A percentile compares a stretch with the other conserved stretches of the same genome.
Evolutionary conservation across 2,329 filamentous ascomycete species (phyloP).

Genomic region (Diplocarpon rosae): DNA sequence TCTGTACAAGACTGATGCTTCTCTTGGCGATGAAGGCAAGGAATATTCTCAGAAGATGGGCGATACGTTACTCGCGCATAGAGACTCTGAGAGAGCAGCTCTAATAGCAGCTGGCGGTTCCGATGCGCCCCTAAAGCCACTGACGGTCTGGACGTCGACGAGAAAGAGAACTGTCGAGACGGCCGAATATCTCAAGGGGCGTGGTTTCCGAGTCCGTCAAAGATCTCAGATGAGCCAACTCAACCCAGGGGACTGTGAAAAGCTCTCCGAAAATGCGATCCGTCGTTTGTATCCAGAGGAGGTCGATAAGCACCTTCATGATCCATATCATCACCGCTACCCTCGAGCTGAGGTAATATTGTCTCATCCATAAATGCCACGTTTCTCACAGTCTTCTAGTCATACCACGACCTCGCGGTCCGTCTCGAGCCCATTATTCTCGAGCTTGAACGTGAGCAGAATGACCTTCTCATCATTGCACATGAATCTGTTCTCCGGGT

Average conservation of each 20-base stretch:
- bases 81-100: conserved; percentile 66
- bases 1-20: conserved; percentile 83
- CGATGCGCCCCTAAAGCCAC: conserved; percentile 59
- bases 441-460: conserved; percentile 91
- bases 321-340: conserved; percentile 95
- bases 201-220: conserved; percentile 79
- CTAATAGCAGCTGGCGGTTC: conserved; percentile 57
- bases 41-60: conserved; percentile 80
- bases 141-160: conserved; percentile 93
- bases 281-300: conserved; percentile 79
- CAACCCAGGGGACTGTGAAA: conserved; percentile 92
- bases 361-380: conserved; percentile 1
- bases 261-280: conserved; percentile 76
- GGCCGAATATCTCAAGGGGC: conserved; percentile 64
- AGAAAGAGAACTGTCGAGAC: conserved; percentile 85
- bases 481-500: conserved; percentile 97
- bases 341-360: conserved; percentile 72
- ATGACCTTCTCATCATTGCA: conserved; percentile 94
- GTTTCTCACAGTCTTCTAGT: conserved; percentile 40
- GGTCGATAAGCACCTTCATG: conserved; percentile 80
- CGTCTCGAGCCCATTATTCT: conserved; percentile 95
- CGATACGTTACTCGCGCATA: conserved; percentile 69
- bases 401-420: conserved; percentile 96
- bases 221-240: conserved; percentile 95
- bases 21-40: conserved; percentile 67